phyloP scores from a whole-genome alignment of 805 yeast species.

The Wickerhamiella vanderwaltii region DNA sequence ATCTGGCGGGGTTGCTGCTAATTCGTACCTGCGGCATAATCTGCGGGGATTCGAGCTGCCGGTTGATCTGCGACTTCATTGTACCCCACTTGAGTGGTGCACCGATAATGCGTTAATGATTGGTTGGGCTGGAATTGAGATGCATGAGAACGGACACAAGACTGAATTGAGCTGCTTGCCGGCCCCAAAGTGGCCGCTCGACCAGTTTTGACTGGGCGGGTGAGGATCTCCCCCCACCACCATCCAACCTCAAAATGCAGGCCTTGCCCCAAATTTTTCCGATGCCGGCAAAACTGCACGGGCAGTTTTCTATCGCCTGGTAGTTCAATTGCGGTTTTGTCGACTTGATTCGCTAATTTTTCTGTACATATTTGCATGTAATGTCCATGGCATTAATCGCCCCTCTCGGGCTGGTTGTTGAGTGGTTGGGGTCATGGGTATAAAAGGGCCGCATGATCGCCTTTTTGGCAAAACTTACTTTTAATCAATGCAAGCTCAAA shows the following conservation, averaged over 20 bases:
- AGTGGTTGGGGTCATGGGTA: neutral
- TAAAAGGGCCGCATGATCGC: neutral
- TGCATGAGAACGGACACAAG: conserved; percentile 44
- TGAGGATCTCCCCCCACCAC: too few species aligned
- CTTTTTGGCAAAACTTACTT: neutral
- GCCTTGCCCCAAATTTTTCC: neutral
- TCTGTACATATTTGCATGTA: neutral
- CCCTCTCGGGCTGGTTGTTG: neutral
- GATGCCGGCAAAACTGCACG: neutral
- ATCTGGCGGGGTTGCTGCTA: conserved; percentile 94
- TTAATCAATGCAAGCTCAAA: conserved; percentile 1
- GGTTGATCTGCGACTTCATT: conserved; percentile 34
- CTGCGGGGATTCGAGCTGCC: conserved; percentile 19
- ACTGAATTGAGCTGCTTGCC: conserved; percentile 52
- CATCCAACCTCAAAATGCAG: too few species aligned
- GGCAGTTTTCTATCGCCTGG: neutral
- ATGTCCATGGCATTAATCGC: neutral
- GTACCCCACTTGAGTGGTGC: conserved; percentile 62
- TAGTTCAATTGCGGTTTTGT: neutral
- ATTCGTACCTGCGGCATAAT: conserved; percentile 27
- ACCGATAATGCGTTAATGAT: conserved; percentile 97
- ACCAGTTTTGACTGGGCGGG: conserved; percentile 28
- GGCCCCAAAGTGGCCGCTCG: conserved; percentile 70
- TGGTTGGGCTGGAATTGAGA: conserved; percentile 92
- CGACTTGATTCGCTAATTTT: neutral